Percentiles rank a stretch among this genome's conserved stretches.
These are phyloP conservation scores for Verticillium nonalfalfae DNA, from an alignment of 2,329 filamentous ascomycete genomes.

Conservation along the genomic window DNA sequence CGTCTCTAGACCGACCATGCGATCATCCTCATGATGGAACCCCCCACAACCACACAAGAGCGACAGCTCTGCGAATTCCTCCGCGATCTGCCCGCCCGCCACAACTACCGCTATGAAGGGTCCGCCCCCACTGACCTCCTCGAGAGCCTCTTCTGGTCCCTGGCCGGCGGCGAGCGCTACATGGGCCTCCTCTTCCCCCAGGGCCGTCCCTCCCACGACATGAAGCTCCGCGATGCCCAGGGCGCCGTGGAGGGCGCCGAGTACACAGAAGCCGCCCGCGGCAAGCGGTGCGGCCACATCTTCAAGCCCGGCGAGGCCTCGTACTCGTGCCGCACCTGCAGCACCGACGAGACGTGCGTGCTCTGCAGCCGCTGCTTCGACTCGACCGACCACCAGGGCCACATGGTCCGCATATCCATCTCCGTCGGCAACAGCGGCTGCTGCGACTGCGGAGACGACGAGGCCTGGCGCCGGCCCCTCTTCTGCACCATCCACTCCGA, in stretches of 20 bases:
- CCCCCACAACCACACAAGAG: constrained; percentile 60
- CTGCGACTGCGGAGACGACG: constrained; percentile 93
- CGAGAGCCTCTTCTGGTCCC: constrained; percentile 76
- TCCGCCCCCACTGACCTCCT: constrained; percentile 67
- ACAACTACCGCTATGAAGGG: constrained; percentile 70
- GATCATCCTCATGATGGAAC: constrained; percentile 36
- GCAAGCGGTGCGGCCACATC: constrained; percentile 94
- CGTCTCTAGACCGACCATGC: neutral
- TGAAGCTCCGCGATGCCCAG: constrained; percentile 82
- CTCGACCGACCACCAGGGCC: constrained; percentile 86
- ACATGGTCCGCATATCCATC: constrained; percentile 83
- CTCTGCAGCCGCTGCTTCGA: constrained; percentile 94
- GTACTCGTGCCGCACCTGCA: constrained; percentile 91
- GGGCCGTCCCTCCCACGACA: constrained; percentile 56
- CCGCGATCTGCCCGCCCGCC: constrained; percentile 66
- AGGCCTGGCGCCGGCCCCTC: constrained; percentile 85
- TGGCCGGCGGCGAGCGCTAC: constrained; percentile 71
- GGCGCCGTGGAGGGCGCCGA: constrained; percentile 91
- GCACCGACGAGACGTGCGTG: constrained; percentile 90
- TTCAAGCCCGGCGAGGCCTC: constrained; percentile 92
- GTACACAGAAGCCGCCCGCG: constrained; percentile 85
- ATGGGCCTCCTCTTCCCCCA: constrained; percentile 77
- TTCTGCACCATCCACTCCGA: constrained; percentile 91
- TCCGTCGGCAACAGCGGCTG: constrained; percentile 91
- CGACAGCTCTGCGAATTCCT: constrained; percentile 79